phyloP scores from a whole-genome alignment of 352 stramenopile genomes.

The Phytophthora hybrid region DNA sequence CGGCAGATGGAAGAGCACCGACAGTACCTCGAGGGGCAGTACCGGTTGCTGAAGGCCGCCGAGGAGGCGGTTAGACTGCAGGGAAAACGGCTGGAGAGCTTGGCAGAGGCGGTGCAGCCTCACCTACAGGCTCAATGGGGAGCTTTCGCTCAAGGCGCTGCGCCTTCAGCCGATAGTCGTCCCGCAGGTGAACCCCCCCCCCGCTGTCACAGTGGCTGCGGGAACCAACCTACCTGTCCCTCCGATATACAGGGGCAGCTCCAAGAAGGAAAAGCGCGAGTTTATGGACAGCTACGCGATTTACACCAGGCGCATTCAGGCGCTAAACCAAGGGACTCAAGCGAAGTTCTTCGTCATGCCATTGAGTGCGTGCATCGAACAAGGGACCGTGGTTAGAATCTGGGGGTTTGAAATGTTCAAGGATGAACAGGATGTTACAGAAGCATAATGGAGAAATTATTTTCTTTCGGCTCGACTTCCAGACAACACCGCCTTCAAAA shows the following conservation, averaged over 20 bases:
- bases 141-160: too few relatives aligned
- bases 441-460: slow-evolving; percentile 13
- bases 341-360: slow-evolving; percentile 24
- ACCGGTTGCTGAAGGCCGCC: slow-evolving; percentile 15
- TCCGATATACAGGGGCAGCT: slow-evolving; percentile 19
- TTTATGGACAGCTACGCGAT: too few relatives aligned
- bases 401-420: slow-evolving; percentile 27
- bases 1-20: slow-evolving; percentile 23
- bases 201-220: not conserved
- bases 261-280: slow-evolving; percentile 16
- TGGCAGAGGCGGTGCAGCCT: too few relatives aligned
- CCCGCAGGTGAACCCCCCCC: too few relatives aligned
- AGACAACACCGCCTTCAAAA: slow-evolving; percentile 25
- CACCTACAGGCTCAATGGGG: too few relatives aligned
- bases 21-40: slow-evolving; percentile 16
- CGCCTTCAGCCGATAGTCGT: too few relatives aligned
- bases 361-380: slow-evolving; percentile 19
- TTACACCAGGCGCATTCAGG: slow-evolving; percentile 7
- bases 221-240: slow-evolving; percentile 17
- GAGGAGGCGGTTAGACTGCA: slow-evolving; percentile 12
- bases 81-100: slow-evolving; percentile 9
- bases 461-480: slow-evolving; percentile 18
- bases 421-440: slow-evolving; percentile 14
- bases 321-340: slow-evolving; percentile 17
- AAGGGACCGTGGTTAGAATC: slow-evolving; percentile 18